Evolutionary conservation across 371 early-diverging fungal species (phyloP), one percentile per base, ranked within the genome.

Genomic region (Vairimorpha necatrix): DNA sequence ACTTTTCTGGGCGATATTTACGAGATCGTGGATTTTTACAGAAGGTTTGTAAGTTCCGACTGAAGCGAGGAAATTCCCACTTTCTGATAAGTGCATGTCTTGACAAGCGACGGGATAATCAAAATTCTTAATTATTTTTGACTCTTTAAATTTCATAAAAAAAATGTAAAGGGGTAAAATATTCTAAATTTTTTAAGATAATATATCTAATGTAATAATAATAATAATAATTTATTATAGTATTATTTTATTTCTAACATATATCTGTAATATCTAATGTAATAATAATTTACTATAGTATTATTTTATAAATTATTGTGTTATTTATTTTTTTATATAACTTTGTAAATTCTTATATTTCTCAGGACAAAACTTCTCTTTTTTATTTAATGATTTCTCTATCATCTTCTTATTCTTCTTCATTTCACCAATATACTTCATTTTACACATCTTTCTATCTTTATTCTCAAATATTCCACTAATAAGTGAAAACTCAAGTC

Each of bases 31-130:
- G 0, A 94, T 92, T 68, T 94, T 89, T 81, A 96, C 90, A 80
- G 93, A 94, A 20, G 99, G 99, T 83, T 95, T 94, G 84, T 98
- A 98, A 4, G 92, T 91, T 83, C 95, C 98, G 13, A 72, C 53
- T 0, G 94, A 94, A 79, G 95, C 88, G 30, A 90, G 89, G 82
- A 87, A 89, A 53, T 91, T 88, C 48, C 92, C 90, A 84, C 95
- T 94, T 11, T 87, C 84, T 0, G 95, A 92, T 18, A 89, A 86
- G 73, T 90, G 90, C 62, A 97, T 86, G 71, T 89, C 87, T 30
- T 89, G 86, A 4, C 92, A 91, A 0, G 96, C 94, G 84, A 93
- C 92, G n/a, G 96, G 93, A 81, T 95, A 95, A 80, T 92, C 92
- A 83, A 97, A 95, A 81, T 94, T 94, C 82, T 95, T 95, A 78